Evolutionary conservation across 1,284 basidiomycete genomes (phyloP), one percentile per base, ranked within the genome.

Genomic region (Taiwanofungus camphoratus): DNA sequence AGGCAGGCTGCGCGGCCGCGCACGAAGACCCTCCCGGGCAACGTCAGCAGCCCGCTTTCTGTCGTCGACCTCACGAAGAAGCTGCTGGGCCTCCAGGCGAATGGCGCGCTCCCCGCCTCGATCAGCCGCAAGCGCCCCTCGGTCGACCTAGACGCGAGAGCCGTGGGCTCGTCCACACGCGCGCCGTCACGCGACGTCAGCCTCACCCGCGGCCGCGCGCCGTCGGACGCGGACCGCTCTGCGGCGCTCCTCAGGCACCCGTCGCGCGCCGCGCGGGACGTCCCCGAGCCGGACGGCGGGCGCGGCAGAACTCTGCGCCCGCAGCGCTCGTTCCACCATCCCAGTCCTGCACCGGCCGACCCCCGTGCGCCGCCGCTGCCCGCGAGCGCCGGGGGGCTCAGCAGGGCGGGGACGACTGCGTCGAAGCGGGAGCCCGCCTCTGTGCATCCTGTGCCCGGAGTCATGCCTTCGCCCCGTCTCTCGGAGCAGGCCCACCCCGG

Each of bases 51-150:
- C 41, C 63, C 70, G 1, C 71, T 84, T 48, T 67, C 73, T 3
- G 63, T 71, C 4, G 78, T 81, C 21, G 82, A 82, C 45, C 63
- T 87, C 46, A 70, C 75, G 7, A 69, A 64, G 57, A 79, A 76
- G 55, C 62, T 87, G 42, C 63, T 74, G 44, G 72, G 62, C 43
- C 67, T 82, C 27, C 75, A 82, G 45, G 44, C 39, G 18, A 18
- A 40, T 43, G 27, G 36, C 41, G 31, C 33, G 34, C 24, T 36
- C 39, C 39, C 42, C 44, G 21, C 51, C 55, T 31, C 48, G 49
- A 21, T 50, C 52, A 52, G 24, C 61, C 52, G 36, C 39, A 53
- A 50, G 23, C 52, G 47, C 1, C 52, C 52, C 13, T 53, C 50
- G n/a, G 40, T 44, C 21, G 54, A 52, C 12, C 39, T 33, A 7